Conservation (phyloP, 2,329 filamentous ascomycete species). For the Neofusicoccum cordaticola region DNA sequence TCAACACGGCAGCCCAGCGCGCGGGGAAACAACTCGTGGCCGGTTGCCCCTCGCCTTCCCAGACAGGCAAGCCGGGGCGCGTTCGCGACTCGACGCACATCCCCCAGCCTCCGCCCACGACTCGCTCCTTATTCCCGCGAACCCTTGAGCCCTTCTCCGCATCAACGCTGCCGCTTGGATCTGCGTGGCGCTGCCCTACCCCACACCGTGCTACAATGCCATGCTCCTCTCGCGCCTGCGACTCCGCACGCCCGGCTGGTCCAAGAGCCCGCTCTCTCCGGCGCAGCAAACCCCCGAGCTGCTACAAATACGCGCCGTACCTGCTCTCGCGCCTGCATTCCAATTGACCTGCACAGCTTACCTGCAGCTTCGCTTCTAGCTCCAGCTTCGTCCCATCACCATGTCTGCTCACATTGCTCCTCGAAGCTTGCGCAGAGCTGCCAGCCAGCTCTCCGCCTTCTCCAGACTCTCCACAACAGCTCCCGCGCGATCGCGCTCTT, state of each 20-base stretch:
- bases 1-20: conserved; percentile 13
- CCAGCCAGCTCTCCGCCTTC: conserved; percentile 19
- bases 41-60: neutral
- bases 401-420: conserved; percentile 24
- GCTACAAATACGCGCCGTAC: neutral
- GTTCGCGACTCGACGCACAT: neutral
- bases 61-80: neutral
- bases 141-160: neutral
- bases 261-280: neutral
- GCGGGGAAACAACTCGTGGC: neutral
- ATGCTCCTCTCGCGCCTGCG: neutral
- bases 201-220: conserved; percentile 7
- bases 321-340: neutral
- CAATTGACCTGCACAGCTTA: neutral
- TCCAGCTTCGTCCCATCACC: neutral
- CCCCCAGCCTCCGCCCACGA: neutral
- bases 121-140: neutral
- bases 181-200: neutral
- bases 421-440: conserved; percentile 25
- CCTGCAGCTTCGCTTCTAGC: neutral
- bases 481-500: conserved; percentile 25
- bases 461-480: conserved; percentile 19
- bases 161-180: neutral
- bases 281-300: neutral
- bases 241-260: conserved; percentile 12